Evolutionary conservation across 2,329 filamentous ascomycete genomes (phyloP).

Genomic region (Colletotrichum sp.): DNA sequence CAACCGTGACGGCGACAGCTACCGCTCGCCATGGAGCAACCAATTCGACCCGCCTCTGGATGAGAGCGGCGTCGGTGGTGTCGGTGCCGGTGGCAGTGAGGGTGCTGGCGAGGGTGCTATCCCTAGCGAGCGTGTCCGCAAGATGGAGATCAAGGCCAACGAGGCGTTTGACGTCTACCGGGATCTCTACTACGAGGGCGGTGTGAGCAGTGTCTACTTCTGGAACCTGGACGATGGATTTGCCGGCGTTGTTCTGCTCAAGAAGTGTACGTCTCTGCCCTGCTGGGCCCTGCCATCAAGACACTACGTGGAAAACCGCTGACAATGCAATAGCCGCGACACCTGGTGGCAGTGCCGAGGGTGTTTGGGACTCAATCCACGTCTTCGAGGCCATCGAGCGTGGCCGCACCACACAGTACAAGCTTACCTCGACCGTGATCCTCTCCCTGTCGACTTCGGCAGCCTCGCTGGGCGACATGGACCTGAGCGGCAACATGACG

Average conservation of each 20-base stretch:
- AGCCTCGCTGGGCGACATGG: conserved; percentile 77
- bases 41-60: conserved; percentile 93
- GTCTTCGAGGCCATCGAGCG: conserved; percentile 97
- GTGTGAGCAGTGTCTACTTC: conserved; percentile 94
- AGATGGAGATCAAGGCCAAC: conserved; percentile 93
- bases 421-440: conserved; percentile 96
- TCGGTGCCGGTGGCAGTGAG: conserved; percentile 58
- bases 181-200: conserved; percentile 96
- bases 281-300: background rate
- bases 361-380: conserved; percentile 97
- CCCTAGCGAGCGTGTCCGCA: conserved; percentile 87
- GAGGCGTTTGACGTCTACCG: conserved; percentile 97
- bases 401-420: conserved; percentile 92
- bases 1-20: conserved; percentile 98
- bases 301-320: background rate
- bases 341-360: conserved; percentile 70
- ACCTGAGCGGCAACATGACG: conserved; percentile 97
- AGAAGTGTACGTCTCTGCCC: conserved; percentile 73
- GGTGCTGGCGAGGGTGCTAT: conserved; percentile 79
- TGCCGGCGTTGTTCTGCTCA: conserved; percentile 91
- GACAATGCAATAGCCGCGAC: conserved; percentile 59
- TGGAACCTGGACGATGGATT: conserved; percentile 99
- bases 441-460: conserved; percentile 75
- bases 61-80: conserved; percentile 57
- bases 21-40: conserved; percentile 98